Evolutionary conservation across 1,139 yeast genomes (phyloP).

Genomic region (Geotrichum carabidarum): DNA sequence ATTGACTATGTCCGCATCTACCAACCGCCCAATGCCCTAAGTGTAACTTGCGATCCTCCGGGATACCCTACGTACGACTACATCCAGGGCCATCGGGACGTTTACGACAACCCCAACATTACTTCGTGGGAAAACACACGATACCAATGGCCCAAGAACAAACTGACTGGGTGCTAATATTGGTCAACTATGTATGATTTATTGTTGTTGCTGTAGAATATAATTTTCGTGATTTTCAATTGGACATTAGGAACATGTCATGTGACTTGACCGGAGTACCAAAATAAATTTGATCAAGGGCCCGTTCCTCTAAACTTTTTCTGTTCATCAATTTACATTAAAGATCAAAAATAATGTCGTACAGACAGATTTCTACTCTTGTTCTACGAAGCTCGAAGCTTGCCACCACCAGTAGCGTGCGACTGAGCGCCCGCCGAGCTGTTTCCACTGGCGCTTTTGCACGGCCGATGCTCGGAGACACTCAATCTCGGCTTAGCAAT

Average conservation of each 20-base stretch:
- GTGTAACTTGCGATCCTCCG: constrained; percentile 69
- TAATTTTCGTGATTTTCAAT: not conserved
- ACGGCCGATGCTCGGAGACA: not conserved
- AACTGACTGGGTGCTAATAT: constrained; percentile 43
- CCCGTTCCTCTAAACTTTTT: too few species aligned
- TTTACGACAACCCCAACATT: constrained; percentile 57
- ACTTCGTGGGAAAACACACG: constrained; percentile 69
- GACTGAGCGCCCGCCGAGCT: not conserved
- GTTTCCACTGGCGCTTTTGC: not conserved
- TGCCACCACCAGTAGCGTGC: not conserved
- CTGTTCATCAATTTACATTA: too few species aligned
- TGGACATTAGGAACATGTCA: too few species aligned
- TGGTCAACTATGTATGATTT: not conserved
- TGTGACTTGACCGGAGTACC: too few species aligned
- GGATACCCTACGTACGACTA: constrained; percentile 71
- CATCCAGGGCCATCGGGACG: constrained; percentile 56
- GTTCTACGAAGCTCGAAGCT: not conserved
- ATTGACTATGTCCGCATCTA: constrained; percentile 75
- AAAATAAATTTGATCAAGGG: too few species aligned
- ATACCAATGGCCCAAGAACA: constrained; percentile 56
- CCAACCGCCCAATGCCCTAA: constrained; percentile 53
- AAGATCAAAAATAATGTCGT: too few species aligned
- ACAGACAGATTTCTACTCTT: too few species aligned
- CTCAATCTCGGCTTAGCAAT: not conserved
- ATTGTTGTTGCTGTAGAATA: too few species aligned